phyloP scores from a whole-genome alignment of 192 early-diverging fungal genomes.

The Endogone sp. region DNA sequence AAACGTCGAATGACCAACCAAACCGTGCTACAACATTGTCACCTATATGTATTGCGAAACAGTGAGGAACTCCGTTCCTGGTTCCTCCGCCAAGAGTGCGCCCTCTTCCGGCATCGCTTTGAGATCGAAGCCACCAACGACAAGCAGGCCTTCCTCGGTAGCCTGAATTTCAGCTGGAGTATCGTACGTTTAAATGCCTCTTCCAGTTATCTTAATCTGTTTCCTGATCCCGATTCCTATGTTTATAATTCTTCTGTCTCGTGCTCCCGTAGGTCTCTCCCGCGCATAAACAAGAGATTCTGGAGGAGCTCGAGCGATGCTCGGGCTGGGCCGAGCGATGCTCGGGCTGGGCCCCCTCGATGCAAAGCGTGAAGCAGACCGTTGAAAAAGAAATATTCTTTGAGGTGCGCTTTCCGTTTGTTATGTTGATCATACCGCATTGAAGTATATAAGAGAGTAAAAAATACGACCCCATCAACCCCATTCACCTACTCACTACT shows the following conservation, averaged over 20 bases:
- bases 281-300: constrained; percentile 24
- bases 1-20: too few species aligned
- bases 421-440: too few species aligned
- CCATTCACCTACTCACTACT: too few species aligned
- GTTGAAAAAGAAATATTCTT: constrained; percentile 40
- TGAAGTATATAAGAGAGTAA: too few species aligned
- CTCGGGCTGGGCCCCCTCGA: not conserved
- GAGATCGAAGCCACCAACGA: constrained; percentile 33
- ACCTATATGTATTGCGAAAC: not conserved
- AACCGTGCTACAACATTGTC: not conserved
- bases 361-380: constrained; percentile 4
- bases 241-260: not conserved
- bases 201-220: too few species aligned
- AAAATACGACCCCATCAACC: too few species aligned
- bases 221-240: too few species aligned
- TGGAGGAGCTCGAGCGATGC: constrained; percentile 11
- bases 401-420: constrained; percentile 34
- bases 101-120: constrained; percentile 58
- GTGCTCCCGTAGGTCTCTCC: constrained; percentile 8
- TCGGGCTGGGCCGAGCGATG: not conserved
- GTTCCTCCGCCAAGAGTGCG: constrained; percentile 70
- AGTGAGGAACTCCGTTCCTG: constrained; percentile 70
- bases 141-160: constrained; percentile 52
- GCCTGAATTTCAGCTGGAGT: constrained; percentile 44
- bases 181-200: constrained; percentile 26